phyloP scores from a whole-genome alignment of 768 basidiomycete genomes.

The Boletus reticulatus region DNA sequence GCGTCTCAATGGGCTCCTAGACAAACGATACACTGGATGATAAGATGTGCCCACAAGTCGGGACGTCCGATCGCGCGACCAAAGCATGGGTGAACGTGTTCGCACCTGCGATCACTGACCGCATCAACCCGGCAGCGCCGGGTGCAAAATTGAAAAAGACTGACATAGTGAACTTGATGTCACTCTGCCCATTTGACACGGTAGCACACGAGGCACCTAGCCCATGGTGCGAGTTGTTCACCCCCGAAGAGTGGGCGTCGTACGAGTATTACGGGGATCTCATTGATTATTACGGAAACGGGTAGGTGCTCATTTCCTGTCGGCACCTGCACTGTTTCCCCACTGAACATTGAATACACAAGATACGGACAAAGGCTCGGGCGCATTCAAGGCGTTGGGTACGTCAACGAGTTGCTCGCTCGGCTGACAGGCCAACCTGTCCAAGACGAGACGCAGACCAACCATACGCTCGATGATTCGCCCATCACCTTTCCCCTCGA shows the following conservation, averaged over 20 bases:
- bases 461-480: conserved; percentile 63
- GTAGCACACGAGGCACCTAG: conserved; percentile 46
- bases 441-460: conserved; percentile 70
- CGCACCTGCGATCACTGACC: conserved; percentile 48
- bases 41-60: conserved; percentile 56
- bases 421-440: conserved; percentile 65
- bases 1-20: conserved; percentile 21
- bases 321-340: too few relatives aligned
- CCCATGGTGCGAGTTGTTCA: conserved; percentile 70
- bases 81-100: conserved; percentile 51
- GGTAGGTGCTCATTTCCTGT: conserved; percentile 36
- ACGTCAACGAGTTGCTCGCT: conserved; percentile 81
- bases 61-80: conserved; percentile 41
- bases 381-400: conserved; percentile 78
- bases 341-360: neutral
- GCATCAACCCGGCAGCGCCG: conserved; percentile 58
- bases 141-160: conserved; percentile 54
- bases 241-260: conserved; percentile 51
- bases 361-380: conserved; percentile 71
- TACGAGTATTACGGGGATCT: conserved; percentile 71
- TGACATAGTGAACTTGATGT: conserved; percentile 60
- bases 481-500: conserved; percentile 70
- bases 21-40: conserved; percentile 67
- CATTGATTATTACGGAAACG: conserved; percentile 71
- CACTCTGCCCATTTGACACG: conserved; percentile 76